Percentiles rank a stretch among this genome's conserved stretches.
Evolutionary conservation across 768 basidiomycete species (phyloP).

Genomic region (Pleurotus eryngii): DNA sequence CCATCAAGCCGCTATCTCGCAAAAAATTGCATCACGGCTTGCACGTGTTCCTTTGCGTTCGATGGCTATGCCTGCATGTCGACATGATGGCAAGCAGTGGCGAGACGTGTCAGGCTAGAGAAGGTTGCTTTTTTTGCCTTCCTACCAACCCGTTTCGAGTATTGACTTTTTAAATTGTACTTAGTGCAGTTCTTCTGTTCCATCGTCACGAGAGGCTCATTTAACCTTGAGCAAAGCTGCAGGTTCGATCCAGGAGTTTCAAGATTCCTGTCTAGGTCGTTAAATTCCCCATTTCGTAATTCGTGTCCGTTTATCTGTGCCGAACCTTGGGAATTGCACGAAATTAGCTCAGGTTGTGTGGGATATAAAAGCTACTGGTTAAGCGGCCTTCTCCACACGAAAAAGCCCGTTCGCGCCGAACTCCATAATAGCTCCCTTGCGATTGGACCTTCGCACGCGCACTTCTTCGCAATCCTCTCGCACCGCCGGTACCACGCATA

Average conservation of each 20-base stretch:
- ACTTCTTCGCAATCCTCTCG: too few species aligned
- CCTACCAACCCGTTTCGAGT: too few species aligned
- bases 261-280: constrained; percentile 3
- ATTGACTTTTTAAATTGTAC: not conserved
- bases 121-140: too few species aligned
- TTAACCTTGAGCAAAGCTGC: too few species aligned
- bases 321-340: not conserved
- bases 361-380: not conserved
- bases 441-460: too few species aligned
- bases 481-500: not conserved
- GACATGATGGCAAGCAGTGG: too few species aligned
- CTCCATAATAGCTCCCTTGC: too few species aligned
- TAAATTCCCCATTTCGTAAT: constrained; percentile 6
- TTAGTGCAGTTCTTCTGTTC: not conserved
- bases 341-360: not conserved
- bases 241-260: not conserved
- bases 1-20: too few species aligned
- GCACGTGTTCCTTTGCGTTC: not conserved
- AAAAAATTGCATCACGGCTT: not conserved
- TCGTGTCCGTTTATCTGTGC: not conserved
- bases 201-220: not conserved
- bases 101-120: too few species aligned
- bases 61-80: too few species aligned
- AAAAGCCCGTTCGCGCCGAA: too few species aligned
- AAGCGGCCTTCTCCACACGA: not conserved